Base-by-base conservation (phyloP, 805 yeast genomes). In the Grigorovia humatica region DNA sequence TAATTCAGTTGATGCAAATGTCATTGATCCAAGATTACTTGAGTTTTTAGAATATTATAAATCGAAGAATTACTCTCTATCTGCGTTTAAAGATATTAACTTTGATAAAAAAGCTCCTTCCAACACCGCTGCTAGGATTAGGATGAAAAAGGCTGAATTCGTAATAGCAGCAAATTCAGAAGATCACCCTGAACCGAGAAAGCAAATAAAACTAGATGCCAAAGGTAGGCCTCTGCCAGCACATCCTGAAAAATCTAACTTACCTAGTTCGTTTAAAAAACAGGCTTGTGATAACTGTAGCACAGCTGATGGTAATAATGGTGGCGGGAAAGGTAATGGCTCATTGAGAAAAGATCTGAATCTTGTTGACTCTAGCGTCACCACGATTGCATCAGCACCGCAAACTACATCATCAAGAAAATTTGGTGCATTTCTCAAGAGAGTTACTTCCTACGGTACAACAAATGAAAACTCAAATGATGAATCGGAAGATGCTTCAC, bases 191-290 rank as follows among this genome's bases (percentile, higher is more conserved):
- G 43, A 43, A 13, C 47, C 38, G n/a, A 46, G 42, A 2, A 50
- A 44, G 13, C 35, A 38, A 2, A 51, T 44, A 49, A 64, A 60
- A 44, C 62, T 69, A 35, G 77, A 73, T 52, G 66, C 59, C 0
- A 67, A 66, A 38, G 77, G 76, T 0, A 72, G 77, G 55, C 75
- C 74, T 7, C 65, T 79, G 9, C 84, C 83, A 2, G 65, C 77
- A 4, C 82, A 78, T 58, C 82, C 82, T 1, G 62, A 61, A 23
- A 59, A 52, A 47, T 73, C 82, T 1, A 72, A 68, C 38, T 60
- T 75, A 15, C 81, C 81, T 6, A 72, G 82, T 2, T 80, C 81
- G 0, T 65, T 79, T 9, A 59, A 48, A 30, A 42, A 47, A 1
- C 13, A 47, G 18, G 18, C 4, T 4, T 15, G 12, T 15, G 29